A percentile compares a stretch with the other conserved stretches of the same genome.
Conservation (phyloP, 352 stramenopile genomes). For the Phytopythium mirpurense region DNA sequence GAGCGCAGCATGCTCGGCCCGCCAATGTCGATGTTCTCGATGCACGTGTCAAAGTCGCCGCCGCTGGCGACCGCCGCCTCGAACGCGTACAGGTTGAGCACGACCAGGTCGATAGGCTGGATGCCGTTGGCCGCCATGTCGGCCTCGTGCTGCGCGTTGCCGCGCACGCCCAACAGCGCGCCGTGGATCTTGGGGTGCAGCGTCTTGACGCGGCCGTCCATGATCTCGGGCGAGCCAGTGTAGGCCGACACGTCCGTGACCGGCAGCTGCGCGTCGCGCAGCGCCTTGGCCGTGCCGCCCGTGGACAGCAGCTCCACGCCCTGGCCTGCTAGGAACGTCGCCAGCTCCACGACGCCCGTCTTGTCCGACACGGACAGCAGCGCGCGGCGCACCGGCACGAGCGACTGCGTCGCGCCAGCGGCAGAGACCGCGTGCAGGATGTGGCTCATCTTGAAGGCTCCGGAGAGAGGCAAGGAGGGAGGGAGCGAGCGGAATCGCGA, state of each 20-base stretch:
- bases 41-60: constrained; percentile 96
- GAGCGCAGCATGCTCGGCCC: constrained; percentile 98
- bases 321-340: constrained; percentile 88
- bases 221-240: constrained; percentile 97
- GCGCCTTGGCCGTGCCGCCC: constrained; percentile 95
- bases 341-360: constrained; percentile 96
- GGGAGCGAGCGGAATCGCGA: constrained; percentile 1
- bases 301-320: constrained; percentile 98
- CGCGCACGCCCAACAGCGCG: constrained; percentile 96
- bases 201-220: constrained; percentile 99
- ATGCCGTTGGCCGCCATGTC: constrained; percentile 97
- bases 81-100: constrained; percentile 99
- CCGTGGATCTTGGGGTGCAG: constrained; percentile 99
- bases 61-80: constrained; percentile 93
- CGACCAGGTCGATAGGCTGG: constrained; percentile 98
- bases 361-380: constrained; percentile 99
- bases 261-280: constrained; percentile 92
- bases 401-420: constrained; percentile 36
- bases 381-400: constrained; percentile 93
- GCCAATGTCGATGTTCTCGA: constrained; percentile 99
- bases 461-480: no score
- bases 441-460: constrained; percentile 52
- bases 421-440: constrained; percentile 78
- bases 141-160: constrained; percentile 94
- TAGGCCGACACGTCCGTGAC: constrained; percentile 98